Evolutionary conservation across 352 stramenopile species (phyloP).

Genomic region (Pythium sp.): DNA sequence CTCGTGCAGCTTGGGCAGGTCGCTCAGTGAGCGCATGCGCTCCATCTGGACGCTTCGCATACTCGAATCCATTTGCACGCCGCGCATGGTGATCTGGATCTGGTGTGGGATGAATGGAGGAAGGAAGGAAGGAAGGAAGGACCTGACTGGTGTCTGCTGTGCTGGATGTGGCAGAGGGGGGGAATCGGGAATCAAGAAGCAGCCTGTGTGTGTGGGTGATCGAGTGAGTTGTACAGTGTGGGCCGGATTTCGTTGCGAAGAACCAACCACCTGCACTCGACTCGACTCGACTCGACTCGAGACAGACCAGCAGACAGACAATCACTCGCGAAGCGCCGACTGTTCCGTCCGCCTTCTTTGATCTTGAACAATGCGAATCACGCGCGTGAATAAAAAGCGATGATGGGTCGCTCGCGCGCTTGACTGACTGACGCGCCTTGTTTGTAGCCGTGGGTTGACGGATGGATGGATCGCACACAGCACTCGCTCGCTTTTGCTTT

Average conservation of each 20-base stretch:
- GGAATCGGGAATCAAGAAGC: not conserved
- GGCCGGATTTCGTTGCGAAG: not conserved
- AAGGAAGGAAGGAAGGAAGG: not conserved
- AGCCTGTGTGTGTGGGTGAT: not conserved
- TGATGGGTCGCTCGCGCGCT: not conserved
- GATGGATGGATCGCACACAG: not conserved
- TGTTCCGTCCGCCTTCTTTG: conserved; percentile 12
- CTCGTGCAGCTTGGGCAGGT: conserved; percentile 62
- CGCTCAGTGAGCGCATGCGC: conserved; percentile 23
- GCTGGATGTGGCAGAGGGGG: not conserved
- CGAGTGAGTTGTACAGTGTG: conserved; percentile 11
- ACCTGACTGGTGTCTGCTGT: not conserved
- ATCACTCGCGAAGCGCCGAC: conserved; percentile 4
- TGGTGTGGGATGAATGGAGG: not conserved
- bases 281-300: no score
- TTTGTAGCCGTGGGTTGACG: not conserved
- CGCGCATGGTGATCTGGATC: not conserved
- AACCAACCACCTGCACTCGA: not conserved
- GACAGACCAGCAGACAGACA: not conserved
- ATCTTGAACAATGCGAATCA: conserved; percentile 3
- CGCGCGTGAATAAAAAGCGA: not conserved
- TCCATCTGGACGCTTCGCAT: conserved; percentile 17
- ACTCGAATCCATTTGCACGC: conserved; percentile 3
- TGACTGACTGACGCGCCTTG: not conserved
- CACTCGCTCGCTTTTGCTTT: not conserved